These are phyloP conservation scores for Debaryomyces fabryi DNA, from an alignment of 1,139 yeast genomes.

Conservation along the genomic window DNA sequence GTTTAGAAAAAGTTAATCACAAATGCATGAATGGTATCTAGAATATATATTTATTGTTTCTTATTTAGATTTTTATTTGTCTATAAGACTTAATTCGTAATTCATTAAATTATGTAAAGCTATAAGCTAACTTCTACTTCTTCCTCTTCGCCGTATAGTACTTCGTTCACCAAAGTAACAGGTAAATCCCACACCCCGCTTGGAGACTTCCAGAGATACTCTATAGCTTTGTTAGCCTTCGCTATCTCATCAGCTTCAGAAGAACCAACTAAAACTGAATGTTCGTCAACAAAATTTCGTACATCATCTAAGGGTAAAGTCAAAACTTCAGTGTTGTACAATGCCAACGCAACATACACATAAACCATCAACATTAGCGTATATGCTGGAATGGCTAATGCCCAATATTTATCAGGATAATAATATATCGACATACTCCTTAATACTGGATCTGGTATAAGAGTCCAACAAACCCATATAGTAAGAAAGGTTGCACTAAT, in stretches of 20 bases:
- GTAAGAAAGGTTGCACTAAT: slow-evolving; percentile 54
- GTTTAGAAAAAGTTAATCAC: neutral
- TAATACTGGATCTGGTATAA: slow-evolving; percentile 60
- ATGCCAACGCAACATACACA: slow-evolving; percentile 66
- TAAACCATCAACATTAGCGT: slow-evolving; percentile 71
- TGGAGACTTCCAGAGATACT: slow-evolving; percentile 55
- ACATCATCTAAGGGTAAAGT: slow-evolving; percentile 62
- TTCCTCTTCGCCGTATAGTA: slow-evolving; percentile 47
- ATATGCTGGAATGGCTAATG: slow-evolving; percentile 71
- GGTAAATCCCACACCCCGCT: slow-evolving; percentile 89
- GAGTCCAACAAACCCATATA: slow-evolving; percentile 69
- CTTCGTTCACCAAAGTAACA: slow-evolving; percentile 66
- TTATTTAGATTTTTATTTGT: slow-evolving; percentile 7
- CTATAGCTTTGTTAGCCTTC: slow-evolving; percentile 23
- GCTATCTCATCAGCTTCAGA: slow-evolving; percentile 11
- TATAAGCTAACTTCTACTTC: neutral
- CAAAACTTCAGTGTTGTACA: slow-evolving; percentile 73
- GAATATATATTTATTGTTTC: slow-evolving; percentile 5
- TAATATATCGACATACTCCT: slow-evolving; percentile 61
- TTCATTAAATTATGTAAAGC: neutral
- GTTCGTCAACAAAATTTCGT: slow-evolving; percentile 68
- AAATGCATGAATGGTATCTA: slow-evolving; percentile 5
- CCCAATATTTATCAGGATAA: slow-evolving; percentile 90
- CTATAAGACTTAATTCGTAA: slow-evolving; percentile 2
- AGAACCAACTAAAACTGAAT: slow-evolving; percentile 52